phyloP scores from a whole-genome alignment of 345 rosid species.

The Euphorbia tirucalli region DNA sequence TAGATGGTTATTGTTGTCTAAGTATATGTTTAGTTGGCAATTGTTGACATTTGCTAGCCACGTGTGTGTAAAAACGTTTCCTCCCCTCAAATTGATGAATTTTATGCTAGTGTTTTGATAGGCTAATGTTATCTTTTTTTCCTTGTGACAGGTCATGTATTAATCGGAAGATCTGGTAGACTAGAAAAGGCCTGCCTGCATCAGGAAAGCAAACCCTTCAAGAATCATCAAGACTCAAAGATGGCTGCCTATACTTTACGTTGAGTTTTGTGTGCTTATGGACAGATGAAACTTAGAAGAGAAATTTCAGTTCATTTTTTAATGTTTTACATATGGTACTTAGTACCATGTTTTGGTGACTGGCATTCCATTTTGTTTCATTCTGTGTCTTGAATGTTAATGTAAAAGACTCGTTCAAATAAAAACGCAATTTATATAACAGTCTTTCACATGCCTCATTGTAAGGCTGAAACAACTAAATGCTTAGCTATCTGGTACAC shows the following conservation, averaged over 20 bases:
- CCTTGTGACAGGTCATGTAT: constrained; percentile 6
- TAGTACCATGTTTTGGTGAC: neutral
- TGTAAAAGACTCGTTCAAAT: neutral
- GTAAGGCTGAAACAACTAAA: neutral
- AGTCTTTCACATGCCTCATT: neutral
- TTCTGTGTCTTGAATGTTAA: neutral
- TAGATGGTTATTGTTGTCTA: neutral
- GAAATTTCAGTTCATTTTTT: neutral
- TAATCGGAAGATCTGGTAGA: neutral
- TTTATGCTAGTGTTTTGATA: too few relatives aligned
- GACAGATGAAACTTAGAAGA: constrained; percentile 1
- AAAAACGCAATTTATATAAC: neutral
- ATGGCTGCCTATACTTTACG: neutral
- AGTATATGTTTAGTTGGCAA: neutral
- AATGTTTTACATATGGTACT: too few relatives aligned
- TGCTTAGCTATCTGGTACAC: too few relatives aligned
- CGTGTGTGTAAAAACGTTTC: neutral
- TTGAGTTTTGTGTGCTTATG: neutral
- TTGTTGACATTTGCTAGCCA: neutral
- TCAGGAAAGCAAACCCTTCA: neutral
- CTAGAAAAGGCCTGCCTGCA: neutral
- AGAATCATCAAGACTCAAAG: neutral
- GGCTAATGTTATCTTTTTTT: constrained; percentile 2
- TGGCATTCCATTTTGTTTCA: neutral
- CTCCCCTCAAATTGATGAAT: too few relatives aligned